Conservation (phyloP, 352 stramenopile species). For the Globisporangium alternatum region DNA sequence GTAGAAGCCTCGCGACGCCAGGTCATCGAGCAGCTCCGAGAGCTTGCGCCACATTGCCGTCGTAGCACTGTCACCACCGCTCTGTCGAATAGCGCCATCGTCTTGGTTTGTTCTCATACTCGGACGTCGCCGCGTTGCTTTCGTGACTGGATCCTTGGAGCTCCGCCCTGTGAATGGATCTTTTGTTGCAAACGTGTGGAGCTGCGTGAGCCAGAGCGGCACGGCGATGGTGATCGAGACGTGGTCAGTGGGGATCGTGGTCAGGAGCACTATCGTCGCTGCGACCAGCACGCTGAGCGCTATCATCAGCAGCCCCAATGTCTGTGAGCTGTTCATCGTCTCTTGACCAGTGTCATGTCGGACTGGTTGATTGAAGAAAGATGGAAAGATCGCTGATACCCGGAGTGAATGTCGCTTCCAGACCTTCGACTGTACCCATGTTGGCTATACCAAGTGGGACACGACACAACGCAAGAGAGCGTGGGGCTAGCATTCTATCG, state of each 20-base stretch:
- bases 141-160: not conserved
- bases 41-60: not conserved
- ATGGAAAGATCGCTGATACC: slow-evolving; percentile 9
- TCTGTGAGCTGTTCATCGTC: not conserved
- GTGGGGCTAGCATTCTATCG: slow-evolving; percentile 2
- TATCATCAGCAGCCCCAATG: not conserved
- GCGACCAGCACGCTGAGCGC: not conserved
- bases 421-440: not conserved
- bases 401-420: not conserved
- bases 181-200: not conserved
- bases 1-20: not conserved
- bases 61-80: not conserved
- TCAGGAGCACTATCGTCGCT: not conserved
- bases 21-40: not conserved
- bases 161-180: not conserved
- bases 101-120: not conserved
- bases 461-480: not conserved
- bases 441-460: not conserved
- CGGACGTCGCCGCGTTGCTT: too few relatives aligned
- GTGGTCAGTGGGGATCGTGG: not conserved
- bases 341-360: not conserved
- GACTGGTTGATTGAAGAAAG: not conserved
- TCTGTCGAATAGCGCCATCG: too few relatives aligned
- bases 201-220: slow-evolving; percentile 4
- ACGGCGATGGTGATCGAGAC: not conserved